Evolutionary conservation across 2,329 filamentous ascomycete genomes (phyloP).

Genomic region (Sclerotinia subarctica): DNA sequence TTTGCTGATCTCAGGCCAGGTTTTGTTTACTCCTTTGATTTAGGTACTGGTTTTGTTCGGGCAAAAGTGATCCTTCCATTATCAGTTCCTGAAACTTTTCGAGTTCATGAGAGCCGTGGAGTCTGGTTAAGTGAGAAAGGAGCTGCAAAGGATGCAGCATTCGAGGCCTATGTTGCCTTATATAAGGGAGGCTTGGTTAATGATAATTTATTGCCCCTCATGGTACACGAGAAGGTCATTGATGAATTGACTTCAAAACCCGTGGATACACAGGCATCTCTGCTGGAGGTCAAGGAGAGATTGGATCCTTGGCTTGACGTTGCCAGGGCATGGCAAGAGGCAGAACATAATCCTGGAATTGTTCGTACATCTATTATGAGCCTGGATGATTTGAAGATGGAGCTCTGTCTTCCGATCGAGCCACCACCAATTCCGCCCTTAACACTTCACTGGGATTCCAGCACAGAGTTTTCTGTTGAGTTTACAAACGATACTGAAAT

Average conservation of each 20-base stretch:
- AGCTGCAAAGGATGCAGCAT: constrained; percentile 69
- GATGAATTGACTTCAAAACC: constrained; percentile 54
- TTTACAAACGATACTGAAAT: neutral
- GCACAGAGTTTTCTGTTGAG: constrained; percentile 25
- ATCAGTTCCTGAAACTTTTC: constrained; percentile 61
- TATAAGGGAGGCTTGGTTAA: constrained; percentile 71
- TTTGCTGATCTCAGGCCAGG: constrained; percentile 66
- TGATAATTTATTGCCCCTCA: constrained; percentile 68
- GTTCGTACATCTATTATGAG: neutral
- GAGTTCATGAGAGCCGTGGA: constrained; percentile 49
- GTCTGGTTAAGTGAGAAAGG: constrained; percentile 64
- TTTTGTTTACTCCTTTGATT: constrained; percentile 52
- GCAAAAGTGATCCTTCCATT: constrained; percentile 70
- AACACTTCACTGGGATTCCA: constrained; percentile 34
- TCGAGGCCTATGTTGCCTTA: constrained; percentile 71
- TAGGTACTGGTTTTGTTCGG: constrained; percentile 41
- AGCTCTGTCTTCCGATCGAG: constrained; percentile 28
- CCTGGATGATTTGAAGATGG: constrained; percentile 23
- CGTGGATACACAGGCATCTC: constrained; percentile 42
- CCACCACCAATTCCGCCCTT: constrained; percentile 29
- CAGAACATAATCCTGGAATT: constrained; percentile 63
- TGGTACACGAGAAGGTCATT: constrained; percentile 39
- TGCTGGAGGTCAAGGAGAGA: constrained; percentile 38
- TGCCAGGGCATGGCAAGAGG: constrained; percentile 43
- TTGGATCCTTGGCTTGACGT: constrained; percentile 42